Percentiles rank a stretch among this genome's conserved stretches.
These are phyloP conservation scores for Hippophae tibetana DNA, from an alignment of 306 rosid species.

Conservation along the genomic window DNA sequence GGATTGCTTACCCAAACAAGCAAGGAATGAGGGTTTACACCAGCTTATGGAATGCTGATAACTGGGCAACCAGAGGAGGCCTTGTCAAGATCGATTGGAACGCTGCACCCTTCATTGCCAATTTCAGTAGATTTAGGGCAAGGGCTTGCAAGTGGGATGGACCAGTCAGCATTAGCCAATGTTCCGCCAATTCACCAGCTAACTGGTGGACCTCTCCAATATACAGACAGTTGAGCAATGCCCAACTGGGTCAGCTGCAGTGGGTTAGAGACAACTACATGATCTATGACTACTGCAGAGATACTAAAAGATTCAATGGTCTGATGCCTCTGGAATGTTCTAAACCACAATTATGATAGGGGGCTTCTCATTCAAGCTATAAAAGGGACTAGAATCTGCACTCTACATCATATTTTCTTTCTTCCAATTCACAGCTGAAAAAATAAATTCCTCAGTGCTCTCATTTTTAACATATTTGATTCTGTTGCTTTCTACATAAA, in stretches of 20 bases:
- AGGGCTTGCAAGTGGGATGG: slow-evolving; percentile 75
- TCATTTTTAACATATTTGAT: too few species aligned
- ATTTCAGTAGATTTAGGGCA: slow-evolving; percentile 42
- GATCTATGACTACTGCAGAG: slow-evolving; percentile 76
- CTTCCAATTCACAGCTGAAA: too few species aligned
- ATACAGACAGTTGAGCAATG: slow-evolving; percentile 31
- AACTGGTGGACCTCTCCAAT: slow-evolving; percentile 66
- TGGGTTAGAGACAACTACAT: slow-evolving; percentile 50
- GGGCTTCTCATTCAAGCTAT: too few species aligned
- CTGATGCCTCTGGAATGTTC: slow-evolving; percentile 13
- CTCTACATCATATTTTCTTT: too few species aligned
- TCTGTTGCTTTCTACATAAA: too few species aligned
- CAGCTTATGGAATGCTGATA: slow-evolving; percentile 69
- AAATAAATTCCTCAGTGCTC: too few species aligned
- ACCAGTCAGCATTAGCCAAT: slow-evolving; percentile 34
- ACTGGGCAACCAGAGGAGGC: slow-evolving; percentile 87
- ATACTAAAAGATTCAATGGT: slow-evolving; percentile 48
- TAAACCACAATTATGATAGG: too few species aligned
- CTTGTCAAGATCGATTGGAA: slow-evolving; percentile 56
- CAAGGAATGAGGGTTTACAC: slow-evolving; percentile 69
- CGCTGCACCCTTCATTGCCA: slow-evolving; percentile 58
- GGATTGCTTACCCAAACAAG: slow-evolving; percentile 58
- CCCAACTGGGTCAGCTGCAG: slow-evolving; percentile 34
- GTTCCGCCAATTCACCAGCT: slow-evolving; percentile 33
- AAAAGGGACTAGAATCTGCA: too few species aligned